Percentiles rank a stretch among this genome's conserved stretches.
These are phyloP conservation scores for Chenopodium berlandieri DNA, from an alignment of 148 eudicot species.

Conservation along the genomic window DNA sequence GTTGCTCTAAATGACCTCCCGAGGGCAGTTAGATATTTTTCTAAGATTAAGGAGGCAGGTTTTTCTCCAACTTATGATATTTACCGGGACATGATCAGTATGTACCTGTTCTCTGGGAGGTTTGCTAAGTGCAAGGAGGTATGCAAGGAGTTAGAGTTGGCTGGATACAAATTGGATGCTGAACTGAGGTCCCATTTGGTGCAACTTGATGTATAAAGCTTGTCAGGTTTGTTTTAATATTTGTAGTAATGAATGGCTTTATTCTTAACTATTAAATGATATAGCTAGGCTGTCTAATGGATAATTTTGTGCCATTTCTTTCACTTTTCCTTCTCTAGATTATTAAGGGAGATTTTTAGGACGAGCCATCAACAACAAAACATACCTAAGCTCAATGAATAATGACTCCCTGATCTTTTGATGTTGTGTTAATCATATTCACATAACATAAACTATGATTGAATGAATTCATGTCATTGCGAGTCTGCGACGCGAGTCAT, in stretches of 20 bases:
- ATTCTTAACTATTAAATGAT: not conserved
- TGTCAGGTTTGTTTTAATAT: constrained; percentile 22
- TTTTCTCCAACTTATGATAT: constrained; percentile 74
- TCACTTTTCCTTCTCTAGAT: not conserved
- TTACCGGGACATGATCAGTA: constrained; percentile 52
- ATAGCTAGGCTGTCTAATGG: not conserved
- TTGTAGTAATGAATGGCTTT: constrained; percentile 7
- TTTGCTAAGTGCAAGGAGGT: constrained; percentile 78
- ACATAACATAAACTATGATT: not conserved
- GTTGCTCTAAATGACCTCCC: constrained; percentile 78
- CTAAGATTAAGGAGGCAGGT: constrained; percentile 82
- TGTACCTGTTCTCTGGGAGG: constrained; percentile 64
- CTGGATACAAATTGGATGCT: constrained; percentile 66
- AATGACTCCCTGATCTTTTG: not conserved
- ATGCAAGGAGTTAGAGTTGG: constrained; percentile 68
- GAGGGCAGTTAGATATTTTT: constrained; percentile 66
- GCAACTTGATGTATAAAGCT: constrained; percentile 40
- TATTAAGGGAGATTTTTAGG: not conserved
- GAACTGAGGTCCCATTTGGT: constrained; percentile 41
- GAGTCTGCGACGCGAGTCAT: not conserved
- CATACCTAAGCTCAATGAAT: not conserved
- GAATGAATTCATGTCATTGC: not conserved
- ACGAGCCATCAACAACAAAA: not conserved
- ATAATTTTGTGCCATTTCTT: not conserved
- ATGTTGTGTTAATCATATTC: not conserved